These are phyloP conservation scores for Cladosporium sp. DNA, from an alignment of 2,329 filamentous ascomycete species.

Conservation along the genomic window DNA sequence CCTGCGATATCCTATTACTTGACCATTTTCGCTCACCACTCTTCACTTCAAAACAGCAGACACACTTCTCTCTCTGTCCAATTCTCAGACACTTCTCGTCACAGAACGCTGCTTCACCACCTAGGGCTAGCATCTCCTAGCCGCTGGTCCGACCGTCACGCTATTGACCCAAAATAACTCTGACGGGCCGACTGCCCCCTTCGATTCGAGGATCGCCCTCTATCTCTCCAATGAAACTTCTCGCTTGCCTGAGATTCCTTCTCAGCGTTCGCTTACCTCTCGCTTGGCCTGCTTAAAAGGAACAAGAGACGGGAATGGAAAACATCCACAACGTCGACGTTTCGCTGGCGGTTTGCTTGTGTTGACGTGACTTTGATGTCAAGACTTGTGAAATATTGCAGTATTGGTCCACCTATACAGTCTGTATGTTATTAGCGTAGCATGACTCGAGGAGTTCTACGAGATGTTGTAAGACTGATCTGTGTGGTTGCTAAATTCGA, in stretches of 20 bases:
- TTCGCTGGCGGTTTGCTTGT: background rate
- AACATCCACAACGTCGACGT: background rate
- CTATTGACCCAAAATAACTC: constrained; percentile 6
- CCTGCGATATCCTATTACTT: no score
- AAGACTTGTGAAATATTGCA: no score
- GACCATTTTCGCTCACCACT: background rate
- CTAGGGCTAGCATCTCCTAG: constrained; percentile 8
- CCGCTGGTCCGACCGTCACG: constrained; percentile 6
- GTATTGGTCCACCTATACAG: no score
- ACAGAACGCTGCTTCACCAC: constrained; percentile 6
- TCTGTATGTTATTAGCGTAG: no score
- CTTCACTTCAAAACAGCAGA: background rate
- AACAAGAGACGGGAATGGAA: background rate
- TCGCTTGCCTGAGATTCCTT: no score
- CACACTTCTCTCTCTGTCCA: background rate
- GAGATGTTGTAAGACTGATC: no score
- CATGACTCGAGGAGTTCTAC: no score
- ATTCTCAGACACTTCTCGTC: background rate
- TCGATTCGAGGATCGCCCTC: no score
- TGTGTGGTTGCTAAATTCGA: no score
- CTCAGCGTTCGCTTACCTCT: no score
- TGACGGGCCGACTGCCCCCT: background rate
- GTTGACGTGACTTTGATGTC: constrained; percentile 5
- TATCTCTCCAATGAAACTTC: background rate
- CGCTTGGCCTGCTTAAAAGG: background rate